phyloP scores from a whole-genome alignment of 805 yeast species.

The Candida ovalis region DNA sequence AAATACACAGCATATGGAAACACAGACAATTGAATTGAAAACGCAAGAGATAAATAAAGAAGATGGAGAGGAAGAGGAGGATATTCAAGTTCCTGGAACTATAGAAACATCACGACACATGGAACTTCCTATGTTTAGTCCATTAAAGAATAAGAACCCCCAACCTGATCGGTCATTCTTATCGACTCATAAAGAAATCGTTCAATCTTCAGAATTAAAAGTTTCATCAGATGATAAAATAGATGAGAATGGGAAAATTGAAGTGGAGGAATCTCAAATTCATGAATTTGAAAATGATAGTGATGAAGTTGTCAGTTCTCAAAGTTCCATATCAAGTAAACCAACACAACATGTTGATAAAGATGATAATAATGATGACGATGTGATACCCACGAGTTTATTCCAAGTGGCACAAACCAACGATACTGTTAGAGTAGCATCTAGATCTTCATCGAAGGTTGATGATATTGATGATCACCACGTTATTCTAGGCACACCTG shows the following conservation, averaged over 20 bases:
- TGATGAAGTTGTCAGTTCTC: constrained; percentile 17
- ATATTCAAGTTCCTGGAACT: constrained; percentile 25
- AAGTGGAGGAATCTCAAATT: constrained; percentile 1
- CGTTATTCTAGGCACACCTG: background rate
- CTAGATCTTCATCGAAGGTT: background rate
- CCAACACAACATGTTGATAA: background rate
- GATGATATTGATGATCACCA: background rate
- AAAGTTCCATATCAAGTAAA: constrained; percentile 5
- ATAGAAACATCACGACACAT: constrained; percentile 11
- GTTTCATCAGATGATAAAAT: constrained; percentile 1
- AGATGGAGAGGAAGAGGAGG: constrained; percentile 2
- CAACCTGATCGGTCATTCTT: background rate
- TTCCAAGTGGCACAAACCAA: background rate
- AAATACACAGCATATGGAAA: background rate
- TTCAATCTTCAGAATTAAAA: background rate
- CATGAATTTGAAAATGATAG: background rate
- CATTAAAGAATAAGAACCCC: constrained; percentile 2
- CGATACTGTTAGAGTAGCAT: background rate
- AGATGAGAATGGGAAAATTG: constrained; percentile 13
- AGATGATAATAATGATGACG: background rate
- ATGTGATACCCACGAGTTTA: background rate
- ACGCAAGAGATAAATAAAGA: background rate
- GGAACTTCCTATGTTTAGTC: constrained; percentile 10
- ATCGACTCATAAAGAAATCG: background rate
- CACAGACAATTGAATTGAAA: background rate